Conservation (phyloP, 1,284 basidiomycete species). For the Microbotryum intermedium region DNA sequence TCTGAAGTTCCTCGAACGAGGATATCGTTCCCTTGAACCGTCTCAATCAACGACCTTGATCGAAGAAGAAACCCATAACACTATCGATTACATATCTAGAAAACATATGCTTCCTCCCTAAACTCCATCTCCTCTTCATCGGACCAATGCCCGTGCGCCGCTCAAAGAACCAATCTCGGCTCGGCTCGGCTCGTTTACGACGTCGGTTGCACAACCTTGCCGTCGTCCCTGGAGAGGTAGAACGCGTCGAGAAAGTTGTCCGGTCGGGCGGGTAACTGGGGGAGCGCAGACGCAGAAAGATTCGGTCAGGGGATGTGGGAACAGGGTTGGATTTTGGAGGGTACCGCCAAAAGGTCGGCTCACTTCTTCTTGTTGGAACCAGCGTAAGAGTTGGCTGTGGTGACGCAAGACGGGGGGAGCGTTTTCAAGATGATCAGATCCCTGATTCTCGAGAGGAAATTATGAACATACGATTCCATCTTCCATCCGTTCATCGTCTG, state of each 20-base stretch:
- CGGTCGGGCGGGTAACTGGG: constrained; percentile 25
- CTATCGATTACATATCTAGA: no score
- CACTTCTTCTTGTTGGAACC: constrained; percentile 44
- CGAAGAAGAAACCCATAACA: no score
- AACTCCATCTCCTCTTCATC: no score
- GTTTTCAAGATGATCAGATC: no score
- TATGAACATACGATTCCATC: constrained; percentile 27
- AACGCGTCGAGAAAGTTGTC: constrained; percentile 33
- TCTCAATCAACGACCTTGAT: no score
- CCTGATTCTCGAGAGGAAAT: neutral
- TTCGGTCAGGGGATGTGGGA: neutral
- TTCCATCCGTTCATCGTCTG: constrained; percentile 31
- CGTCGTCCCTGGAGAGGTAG: constrained; percentile 20
- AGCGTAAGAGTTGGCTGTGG: constrained; percentile 36
- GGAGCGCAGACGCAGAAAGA: neutral
- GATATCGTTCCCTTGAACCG: no score
- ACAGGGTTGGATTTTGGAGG: neutral
- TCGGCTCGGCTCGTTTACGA: no score
- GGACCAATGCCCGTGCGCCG: no score
- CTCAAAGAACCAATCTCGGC: no score
- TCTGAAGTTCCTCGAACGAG: no score
- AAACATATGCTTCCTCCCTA: no score
- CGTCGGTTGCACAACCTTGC: neutral
- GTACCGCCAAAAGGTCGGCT: no score
- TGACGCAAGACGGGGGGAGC: neutral